These are phyloP conservation scores for Aspergillus baeticus DNA, from an alignment of 495 filamentous ascomycete genomes.

Conservation along the genomic window DNA sequence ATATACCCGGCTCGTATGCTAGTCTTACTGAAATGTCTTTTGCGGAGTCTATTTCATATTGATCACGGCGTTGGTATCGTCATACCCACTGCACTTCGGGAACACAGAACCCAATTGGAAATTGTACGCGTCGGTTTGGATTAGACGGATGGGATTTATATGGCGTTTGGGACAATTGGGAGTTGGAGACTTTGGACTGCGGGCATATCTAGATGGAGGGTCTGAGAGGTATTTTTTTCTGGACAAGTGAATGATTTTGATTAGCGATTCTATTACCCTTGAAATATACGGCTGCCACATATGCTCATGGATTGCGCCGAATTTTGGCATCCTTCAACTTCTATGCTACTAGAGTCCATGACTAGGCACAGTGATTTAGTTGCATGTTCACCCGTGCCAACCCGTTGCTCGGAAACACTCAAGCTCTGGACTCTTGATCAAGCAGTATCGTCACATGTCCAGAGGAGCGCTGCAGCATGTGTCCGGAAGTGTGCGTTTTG, in stretches of 20 bases:
- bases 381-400: slow-evolving; percentile 1
- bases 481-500: background rate
- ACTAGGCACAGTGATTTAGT: background rate
- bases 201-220: background rate
- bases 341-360: background rate
- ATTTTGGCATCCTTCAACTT: too few relatives aligned
- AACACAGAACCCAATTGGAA: background rate
- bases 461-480: slow-evolving; percentile 2
- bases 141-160: background rate
- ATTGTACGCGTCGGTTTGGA: background rate
- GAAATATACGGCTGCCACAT: background rate
- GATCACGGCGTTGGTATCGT: too few relatives aligned
- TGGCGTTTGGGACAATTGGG: slow-evolving; percentile 8
- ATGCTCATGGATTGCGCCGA: too few relatives aligned
- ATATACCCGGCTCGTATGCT: background rate
- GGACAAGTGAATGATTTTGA: slow-evolving; percentile 1
- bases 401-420: slow-evolving; percentile 7
- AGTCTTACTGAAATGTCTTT: background rate
- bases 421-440: slow-evolving; percentile 11
- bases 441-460: slow-evolving; percentile 16
- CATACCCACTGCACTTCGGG: too few relatives aligned
- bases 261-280: background rate
- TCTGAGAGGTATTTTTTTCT: background rate
- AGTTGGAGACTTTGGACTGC: slow-evolving; percentile 1
- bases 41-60: background rate